A percentile compares a stretch with the other conserved stretches of the same genome.
phyloP scores from a whole-genome alignment of 208 protist species.

The Trypanosoma avium region DNA sequence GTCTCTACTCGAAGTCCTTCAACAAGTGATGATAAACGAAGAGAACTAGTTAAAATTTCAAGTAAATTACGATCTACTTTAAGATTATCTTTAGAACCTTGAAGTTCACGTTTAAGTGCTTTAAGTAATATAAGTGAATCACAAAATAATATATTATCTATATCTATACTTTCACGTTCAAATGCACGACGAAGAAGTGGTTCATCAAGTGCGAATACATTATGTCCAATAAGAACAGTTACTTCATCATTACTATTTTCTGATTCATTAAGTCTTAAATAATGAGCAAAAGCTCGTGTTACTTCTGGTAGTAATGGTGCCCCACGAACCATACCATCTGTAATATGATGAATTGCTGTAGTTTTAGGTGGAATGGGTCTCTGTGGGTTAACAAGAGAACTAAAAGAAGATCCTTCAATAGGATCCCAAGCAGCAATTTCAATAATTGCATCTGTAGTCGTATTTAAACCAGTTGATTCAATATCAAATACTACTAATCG shows the following conservation, averaged over 20 bases:
- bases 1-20: conserved; percentile 56
- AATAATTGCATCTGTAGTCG: conserved; percentile 74
- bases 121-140: conserved; percentile 74
- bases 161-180: conserved; percentile 27
- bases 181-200: conserved; percentile 78
- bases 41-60: conserved; percentile 58
- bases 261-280: conserved; percentile 53
- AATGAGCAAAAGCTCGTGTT: conserved; percentile 50
- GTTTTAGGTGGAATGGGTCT: conserved; percentile 63
- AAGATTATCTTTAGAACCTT: conserved; percentile 14
- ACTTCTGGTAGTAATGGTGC: conserved; percentile 64
- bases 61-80: conserved; percentile 39
- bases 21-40: conserved; percentile 68
- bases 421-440: conserved; percentile 87
- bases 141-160: conserved; percentile 79
- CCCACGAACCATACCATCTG: conserved; percentile 58
- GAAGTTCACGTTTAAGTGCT: conserved; percentile 43
- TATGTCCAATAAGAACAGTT: conserved; percentile 79
- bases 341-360: conserved; percentile 84
- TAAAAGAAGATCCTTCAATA: conserved; percentile 70
- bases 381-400: conserved; percentile 73
- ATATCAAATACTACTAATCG: conserved; percentile 83
- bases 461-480: conserved; percentile 87
- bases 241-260: conserved; percentile 55
- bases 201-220: conserved; percentile 84